Base-by-base conservation (phyloP, 2,329 filamentous ascomycete genomes). In the Fusarium virguliforme region DNA sequence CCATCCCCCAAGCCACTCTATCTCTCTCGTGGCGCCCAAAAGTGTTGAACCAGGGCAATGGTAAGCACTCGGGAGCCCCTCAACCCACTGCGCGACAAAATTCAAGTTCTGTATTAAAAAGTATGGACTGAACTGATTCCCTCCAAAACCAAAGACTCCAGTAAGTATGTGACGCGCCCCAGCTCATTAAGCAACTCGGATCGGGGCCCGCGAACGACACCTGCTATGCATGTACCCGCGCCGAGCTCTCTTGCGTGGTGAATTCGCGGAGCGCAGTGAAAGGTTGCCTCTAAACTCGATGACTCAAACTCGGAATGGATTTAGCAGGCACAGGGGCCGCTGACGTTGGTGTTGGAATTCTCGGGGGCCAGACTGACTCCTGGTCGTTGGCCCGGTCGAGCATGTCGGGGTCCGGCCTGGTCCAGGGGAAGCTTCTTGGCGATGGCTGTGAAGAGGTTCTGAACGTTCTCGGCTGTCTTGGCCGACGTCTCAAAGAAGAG, bases 401-500 rank as follows among this genome's bases (percentile, higher is more conserved):
- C 87, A 81, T 95, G 95, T 80, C 95, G 90, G 70, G 95, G 94
- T n/a, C 95, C 95, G 56, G 91, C 95, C 83, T 98, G 96, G 79
- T 99, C 96, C 75, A 98, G 91, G 34, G 96, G 96, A 73, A 99
- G 87, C 84, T 97, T 98, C 91, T 95, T 97, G 69, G 96, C 96
- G 80, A 99, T 98, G 64, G 94, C 94, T 43, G 95, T 98, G 84
- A 99, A 99, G 59, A 99, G 87, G 76, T 98, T 96, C 78, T 91
- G 90, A 61, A 99, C 96, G 77, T 99, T 99, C 84, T 97, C 94
- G 64, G 94, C 92, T 38, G 95, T 97, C 88, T 99, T 99, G 73
- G 96, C 96, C 10, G 95, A 98, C 4, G 96, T 99, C 83, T 99
- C 96, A 81, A 99, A 99, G 87, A 99, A 99, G 60, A 99, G 88